Evolutionary conservation across 1,284 basidiomycete species (phyloP), one percentile per base, ranked within the genome.

Genomic region (Cryptococcus floricola): DNA sequence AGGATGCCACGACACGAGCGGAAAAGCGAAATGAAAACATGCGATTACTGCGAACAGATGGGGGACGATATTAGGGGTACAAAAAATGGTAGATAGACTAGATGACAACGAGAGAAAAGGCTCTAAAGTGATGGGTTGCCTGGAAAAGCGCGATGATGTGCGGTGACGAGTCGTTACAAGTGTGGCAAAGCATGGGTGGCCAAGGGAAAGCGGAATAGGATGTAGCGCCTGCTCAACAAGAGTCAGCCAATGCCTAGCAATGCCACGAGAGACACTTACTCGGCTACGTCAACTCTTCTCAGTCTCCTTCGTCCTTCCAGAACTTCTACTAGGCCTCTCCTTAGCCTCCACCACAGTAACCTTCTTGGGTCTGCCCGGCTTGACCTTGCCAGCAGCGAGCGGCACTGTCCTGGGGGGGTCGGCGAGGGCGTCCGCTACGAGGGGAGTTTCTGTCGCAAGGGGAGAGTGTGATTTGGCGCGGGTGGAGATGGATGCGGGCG

Each of bases 381-480:
- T 46, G 18, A 28, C 16, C 45, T 46, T 46, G 45, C 45, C 45
- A 23, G 8, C 16, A 31, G 27, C 45, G 23, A 46, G 27, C 45
- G 45, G 45, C 12, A 39, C 48, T 8, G 18, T 39, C 38, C 41
- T 12, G 14, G 48, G 18, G 4, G 48, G 18, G 4, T 38, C 38
- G 18, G n/a, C 38, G 18, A 23, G 28, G 34, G 5, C 48, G 12
- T 27, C 27, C 7, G 46, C 5, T 16, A 18, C 14, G 31, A 50
- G 19, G 37, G 48, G 1, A 16, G 12, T 19, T 27, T 25, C 19
- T 13, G 16, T 38, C 31, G 37, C 19, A 12, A 14, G 48, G 19
- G 48, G 48, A 13, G 48, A 50, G 19, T 39, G 48, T 13, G 48
- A 19, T n/a, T 50, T 38, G 34, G 48, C 48, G 31, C 48, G 48